These are phyloP conservation scores for Galerina sulciceps DNA, from an alignment of 768 basidiomycete species.

Conservation along the genomic window DNA sequence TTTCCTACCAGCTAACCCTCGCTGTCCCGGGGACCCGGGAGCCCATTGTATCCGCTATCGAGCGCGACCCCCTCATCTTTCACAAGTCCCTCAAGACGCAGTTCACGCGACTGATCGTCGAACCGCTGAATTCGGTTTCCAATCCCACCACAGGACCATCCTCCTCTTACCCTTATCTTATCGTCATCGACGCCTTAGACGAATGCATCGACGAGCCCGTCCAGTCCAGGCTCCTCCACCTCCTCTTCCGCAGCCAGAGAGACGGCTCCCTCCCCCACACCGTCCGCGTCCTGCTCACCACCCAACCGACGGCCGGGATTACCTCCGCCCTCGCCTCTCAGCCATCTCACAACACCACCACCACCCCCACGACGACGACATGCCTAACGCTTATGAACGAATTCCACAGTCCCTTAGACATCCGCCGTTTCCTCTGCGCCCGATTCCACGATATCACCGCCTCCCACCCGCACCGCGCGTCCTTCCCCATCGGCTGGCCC, in stretches of 20 bases:
- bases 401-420: too few species aligned
- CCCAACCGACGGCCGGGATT: slow-evolving; percentile 4
- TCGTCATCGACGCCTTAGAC: background rate
- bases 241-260: background rate
- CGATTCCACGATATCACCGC: too few species aligned
- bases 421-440: too few species aligned
- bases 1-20: background rate
- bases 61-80: background rate
- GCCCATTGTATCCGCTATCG: background rate
- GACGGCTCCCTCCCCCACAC: background rate
- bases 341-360: too few species aligned
- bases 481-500: too few species aligned
- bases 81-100: background rate
- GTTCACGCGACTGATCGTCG: background rate
- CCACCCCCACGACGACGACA: too few species aligned
- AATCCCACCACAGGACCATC: background rate
- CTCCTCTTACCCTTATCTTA: background rate
- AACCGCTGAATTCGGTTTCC: background rate
- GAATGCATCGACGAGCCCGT: background rate
- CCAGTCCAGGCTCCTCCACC: background rate
- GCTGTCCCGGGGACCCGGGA: background rate
- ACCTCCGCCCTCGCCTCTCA: background rate
- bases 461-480: too few species aligned
- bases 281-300: slow-evolving; percentile 7
- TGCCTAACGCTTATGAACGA: too few species aligned